Percentiles rank a stretch among this genome's conserved stretches.
Evolutionary conservation across 208 protist species (phyloP).

Genomic region (Tritrichomonas musculus): DNA sequence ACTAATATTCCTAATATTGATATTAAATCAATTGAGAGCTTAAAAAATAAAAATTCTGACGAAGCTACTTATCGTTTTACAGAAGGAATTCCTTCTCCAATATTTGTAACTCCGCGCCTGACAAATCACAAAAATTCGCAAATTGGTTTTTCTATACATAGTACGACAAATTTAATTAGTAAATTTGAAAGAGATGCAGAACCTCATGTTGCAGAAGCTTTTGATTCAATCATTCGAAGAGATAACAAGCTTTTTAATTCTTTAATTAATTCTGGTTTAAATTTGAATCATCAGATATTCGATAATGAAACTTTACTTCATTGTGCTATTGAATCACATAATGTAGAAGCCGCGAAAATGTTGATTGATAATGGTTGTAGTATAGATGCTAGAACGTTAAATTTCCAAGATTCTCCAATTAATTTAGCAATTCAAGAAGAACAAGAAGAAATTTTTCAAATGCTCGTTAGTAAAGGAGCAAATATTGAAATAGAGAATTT

Average conservation of each 20-base stretch:
- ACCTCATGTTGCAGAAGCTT: no score
- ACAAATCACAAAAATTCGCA: not conserved
- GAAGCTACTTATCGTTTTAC: not conserved
- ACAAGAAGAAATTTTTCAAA: not conserved
- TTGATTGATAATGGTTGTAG: not conserved
- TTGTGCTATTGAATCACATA: not conserved
- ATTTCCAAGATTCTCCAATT: not conserved
- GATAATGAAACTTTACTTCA: conserved; percentile 23
- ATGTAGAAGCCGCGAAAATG: not conserved
- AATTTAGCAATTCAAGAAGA: not conserved
- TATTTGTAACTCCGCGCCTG: not conserved
- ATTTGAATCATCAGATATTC: not conserved
- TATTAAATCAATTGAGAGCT: not conserved
- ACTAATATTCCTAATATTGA: not conserved
- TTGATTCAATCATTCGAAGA: no score
- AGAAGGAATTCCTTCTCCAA: not conserved
- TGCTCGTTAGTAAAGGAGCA: not conserved
- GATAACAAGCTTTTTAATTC: no score
- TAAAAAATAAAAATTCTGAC: not conserved
- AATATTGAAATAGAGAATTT: not conserved
- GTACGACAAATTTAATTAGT: not conserved
- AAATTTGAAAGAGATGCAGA: not conserved
- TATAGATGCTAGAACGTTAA: not conserved
- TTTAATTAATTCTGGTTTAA: not conserved
- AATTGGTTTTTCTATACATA: not conserved